Percentiles rank a stretch among this genome's conserved stretches.
phyloP scores from a whole-genome alignment of 129 eudicot species.

The Apium graveolens region DNA sequence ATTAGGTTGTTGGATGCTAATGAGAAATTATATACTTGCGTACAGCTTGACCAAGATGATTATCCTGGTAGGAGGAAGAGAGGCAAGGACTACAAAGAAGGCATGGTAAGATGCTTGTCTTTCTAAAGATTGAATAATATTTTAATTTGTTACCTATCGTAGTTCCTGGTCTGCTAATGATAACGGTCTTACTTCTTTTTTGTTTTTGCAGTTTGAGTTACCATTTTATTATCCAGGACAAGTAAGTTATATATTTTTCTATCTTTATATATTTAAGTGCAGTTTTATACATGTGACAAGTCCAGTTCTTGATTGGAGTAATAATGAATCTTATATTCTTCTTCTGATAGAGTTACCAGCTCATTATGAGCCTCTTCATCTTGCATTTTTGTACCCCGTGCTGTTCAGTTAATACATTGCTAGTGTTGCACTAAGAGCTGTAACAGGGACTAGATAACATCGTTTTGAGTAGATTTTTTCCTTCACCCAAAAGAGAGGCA shows the following conservation, averaged over 20 bases:
- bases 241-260: constrained; percentile 39
- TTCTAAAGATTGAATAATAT: constrained; percentile 6
- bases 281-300: neutral
- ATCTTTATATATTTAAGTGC: neutral
- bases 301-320: neutral
- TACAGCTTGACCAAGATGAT: constrained; percentile 93
- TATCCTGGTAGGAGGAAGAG: constrained; percentile 95
- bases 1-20: neutral
- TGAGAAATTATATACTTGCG: neutral
- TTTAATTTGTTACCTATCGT: neutral
- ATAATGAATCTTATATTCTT: neutral
- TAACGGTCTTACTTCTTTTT: constrained; percentile 12
- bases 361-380: neutral
- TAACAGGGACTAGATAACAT: neutral
- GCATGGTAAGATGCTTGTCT: constrained; percentile 57
- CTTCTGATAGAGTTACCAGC: neutral
- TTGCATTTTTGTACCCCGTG: neutral
- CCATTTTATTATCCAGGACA: constrained; percentile 99
- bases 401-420: neutral
- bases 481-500: neutral
- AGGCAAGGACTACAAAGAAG: constrained; percentile 92
- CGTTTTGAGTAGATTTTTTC: neutral
- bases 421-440: neutral
- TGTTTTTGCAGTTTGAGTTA: constrained; percentile 83
- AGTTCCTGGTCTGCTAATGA: constrained; percentile 13